A percentile compares a stretch with the other conserved stretches of the same genome.
Conservation (phyloP, 371 early-diverging fungal genomes). For the Mucor saturninus region DNA sequence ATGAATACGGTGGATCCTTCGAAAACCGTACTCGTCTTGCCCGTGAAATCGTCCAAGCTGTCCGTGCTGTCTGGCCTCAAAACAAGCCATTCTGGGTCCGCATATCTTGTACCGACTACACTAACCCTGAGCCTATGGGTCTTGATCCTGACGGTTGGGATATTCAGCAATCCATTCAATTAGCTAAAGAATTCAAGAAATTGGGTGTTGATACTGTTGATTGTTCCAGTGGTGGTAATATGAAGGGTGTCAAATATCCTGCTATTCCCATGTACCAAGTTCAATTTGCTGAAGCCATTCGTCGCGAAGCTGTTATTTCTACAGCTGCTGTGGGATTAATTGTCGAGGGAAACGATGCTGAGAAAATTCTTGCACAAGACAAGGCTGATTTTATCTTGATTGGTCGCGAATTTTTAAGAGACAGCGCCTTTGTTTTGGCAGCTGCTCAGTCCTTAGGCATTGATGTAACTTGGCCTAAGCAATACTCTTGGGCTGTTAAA, state of each 20-base stretch:
- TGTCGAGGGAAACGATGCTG: conserved; percentile 67
- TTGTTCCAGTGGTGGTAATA: conserved; percentile 70
- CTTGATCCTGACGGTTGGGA: conserved; percentile 58
- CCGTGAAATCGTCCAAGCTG: conserved; percentile 64
- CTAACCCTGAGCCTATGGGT: conserved; percentile 40
- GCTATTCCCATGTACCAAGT: conserved; percentile 73
- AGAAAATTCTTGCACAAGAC: conserved; percentile 64
- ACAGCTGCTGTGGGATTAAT: conserved; percentile 82
- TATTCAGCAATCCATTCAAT: conserved; percentile 67
- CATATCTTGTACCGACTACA: conserved; percentile 74
- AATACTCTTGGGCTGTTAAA: conserved; percentile 28
- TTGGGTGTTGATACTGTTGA: conserved; percentile 79
- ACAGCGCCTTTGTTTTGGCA: conserved; percentile 62
- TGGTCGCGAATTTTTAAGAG: conserved; percentile 78
- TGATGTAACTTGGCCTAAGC: conserved; percentile 21
- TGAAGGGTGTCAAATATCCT: conserved; percentile 55
- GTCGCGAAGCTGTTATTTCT: conserved; percentile 66
- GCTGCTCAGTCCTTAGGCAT: conserved; percentile 22
- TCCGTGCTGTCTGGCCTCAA: conserved; percentile 76
- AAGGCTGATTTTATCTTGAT: conserved; percentile 77
- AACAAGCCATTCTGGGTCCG: conserved; percentile 83
- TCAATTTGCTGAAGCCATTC: conserved; percentile 45
- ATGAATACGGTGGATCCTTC: conserved; percentile 79
- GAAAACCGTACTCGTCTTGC: conserved; percentile 76
- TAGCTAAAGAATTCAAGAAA: conserved; percentile 57